Base-by-base conservation (phyloP, 192 early-diverging fungal species). In the Lunasporangiospora selenospora region DNA sequence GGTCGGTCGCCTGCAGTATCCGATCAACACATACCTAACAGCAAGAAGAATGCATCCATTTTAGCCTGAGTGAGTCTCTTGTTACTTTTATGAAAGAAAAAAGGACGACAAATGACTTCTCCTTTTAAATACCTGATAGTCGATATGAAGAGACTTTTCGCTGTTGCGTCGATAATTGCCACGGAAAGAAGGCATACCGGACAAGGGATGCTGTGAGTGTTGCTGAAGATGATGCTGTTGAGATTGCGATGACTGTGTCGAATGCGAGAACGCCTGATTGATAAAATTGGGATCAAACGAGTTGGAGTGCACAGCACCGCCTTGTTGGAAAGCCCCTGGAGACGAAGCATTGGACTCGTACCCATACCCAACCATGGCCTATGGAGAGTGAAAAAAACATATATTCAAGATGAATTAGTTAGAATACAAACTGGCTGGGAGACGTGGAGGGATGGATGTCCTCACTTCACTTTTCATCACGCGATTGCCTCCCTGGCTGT, bases 1-100 rank as follows among this genome's bases (percentile, higher is more conserved):
- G 90, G 53, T 92, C 90, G 27, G 88, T 90, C 5, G 87, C 83
- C 50, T 88, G 81, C 15, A 88, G 60, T 45, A 92, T 89, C 29
- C 88, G 82, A 56, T 89, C 84, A 13, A 92, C 88, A 24, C 89
- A 75, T 34, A 62, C 67, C 87, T 90, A 40, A 19, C 18, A 6
- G 13, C 3, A 51, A 26, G 42, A 26, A 26, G n/a, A n/a, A n/a
- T n/a, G n/a, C n/a, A n/a, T n/a, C n/a, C n/a, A n/a, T n/a, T n/a
- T n/a, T n/a, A n/a, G n/a, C n/a, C n/a, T n/a, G n/a, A n/a, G n/a
- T n/a, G n/a, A n/a, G n/a, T n/a, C n/a, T n/a, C n/a, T n/a, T n/a
- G n/a, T n/a, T n/a, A n/a, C n/a, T n/a, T n/a, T n/a, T n/a, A n/a
- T n/a, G n/a, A n/a, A n/a, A n/a, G n/a, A n/a, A n/a, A n/a, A n/a